A percentile compares a stretch with the other conserved stretches of the same genome.
Conservation (phyloP, 2,329 filamentous ascomycete species). For the Thelonectria discophora region DNA sequence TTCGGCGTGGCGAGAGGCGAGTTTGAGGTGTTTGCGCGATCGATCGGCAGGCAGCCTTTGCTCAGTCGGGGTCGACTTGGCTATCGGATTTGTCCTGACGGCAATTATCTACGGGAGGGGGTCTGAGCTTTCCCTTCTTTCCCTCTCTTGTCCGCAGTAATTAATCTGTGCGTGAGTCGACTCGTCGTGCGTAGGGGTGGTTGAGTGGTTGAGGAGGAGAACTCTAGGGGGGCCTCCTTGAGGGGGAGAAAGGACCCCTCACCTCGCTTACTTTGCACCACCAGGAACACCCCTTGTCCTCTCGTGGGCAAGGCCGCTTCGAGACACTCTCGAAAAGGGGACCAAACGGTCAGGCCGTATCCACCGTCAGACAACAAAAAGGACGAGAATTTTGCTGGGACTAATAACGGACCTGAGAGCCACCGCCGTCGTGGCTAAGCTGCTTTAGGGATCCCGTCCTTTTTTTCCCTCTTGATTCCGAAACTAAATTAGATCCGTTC, state of each 20-base stretch:
- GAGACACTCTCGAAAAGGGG: neutral
- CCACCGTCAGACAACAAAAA: neutral
- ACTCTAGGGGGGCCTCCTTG: neutral
- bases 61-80: conserved; percentile 17
- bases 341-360: neutral
- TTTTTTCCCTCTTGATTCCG: neutral
- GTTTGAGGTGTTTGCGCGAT: neutral
- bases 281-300: neutral
- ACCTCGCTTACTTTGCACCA: neutral
- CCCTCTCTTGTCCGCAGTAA: neutral
- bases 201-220: neutral
- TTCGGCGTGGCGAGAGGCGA: neutral
- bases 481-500: neutral
- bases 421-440: neutral
- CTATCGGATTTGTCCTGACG: conserved; percentile 2
- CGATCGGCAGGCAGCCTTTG: conserved; percentile 12
- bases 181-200: neutral
- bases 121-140: neutral
- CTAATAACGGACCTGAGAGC: neutral
- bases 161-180: conserved; percentile 4
- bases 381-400: neutral
- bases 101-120: neutral
- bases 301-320: neutral
- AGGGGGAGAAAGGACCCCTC: neutral
- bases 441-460: neutral